Evolutionary conservation across 768 basidiomycete species (phyloP).

Genomic region (Agaricus bisporus): DNA sequence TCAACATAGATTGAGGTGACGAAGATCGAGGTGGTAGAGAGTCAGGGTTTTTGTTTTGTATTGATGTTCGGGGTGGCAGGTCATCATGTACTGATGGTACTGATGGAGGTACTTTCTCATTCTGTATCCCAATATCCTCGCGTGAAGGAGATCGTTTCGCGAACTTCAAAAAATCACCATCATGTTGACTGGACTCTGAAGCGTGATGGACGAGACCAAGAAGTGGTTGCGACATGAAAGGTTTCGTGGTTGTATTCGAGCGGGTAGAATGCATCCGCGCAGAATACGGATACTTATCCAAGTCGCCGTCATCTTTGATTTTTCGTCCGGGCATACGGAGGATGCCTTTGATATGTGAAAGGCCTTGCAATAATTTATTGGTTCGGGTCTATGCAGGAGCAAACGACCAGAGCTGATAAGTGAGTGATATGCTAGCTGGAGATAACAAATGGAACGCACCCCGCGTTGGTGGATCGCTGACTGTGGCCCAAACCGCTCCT

Average conservation of each 20-base stretch:
- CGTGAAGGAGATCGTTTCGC: constrained; percentile 11
- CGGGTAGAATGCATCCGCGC: constrained; percentile 6
- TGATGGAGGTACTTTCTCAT: constrained; percentile 1
- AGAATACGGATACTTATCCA: constrained; percentile 15
- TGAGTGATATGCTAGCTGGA: not conserved
- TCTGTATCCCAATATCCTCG: no score
- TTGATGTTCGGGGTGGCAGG: constrained; percentile 2
- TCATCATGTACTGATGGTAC: constrained; percentile 2
- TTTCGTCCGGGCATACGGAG: constrained; percentile 25
- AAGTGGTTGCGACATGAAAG: constrained; percentile 42
- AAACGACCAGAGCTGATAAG: not conserved
- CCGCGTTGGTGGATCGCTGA: constrained; percentile 6
- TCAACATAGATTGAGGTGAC: not conserved
- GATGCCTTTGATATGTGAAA: constrained; percentile 29
- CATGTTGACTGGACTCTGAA: constrained; percentile 2
- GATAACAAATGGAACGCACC: constrained; percentile 2
- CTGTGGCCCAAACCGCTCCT: constrained; percentile 3
- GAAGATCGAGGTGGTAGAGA: not conserved
- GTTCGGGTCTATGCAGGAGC: constrained; percentile 13
- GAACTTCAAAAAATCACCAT: constrained; percentile 18
- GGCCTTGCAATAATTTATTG: constrained; percentile 33
- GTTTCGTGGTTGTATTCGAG: constrained; percentile 22
- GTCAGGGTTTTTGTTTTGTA: constrained; percentile 3
- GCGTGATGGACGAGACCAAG: constrained; percentile 19
- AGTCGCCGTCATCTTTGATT: constrained; percentile 18